These are phyloP conservation scores for Debaryomyces maramus DNA, from an alignment of 805 yeast species.

Conservation along the genomic window DNA sequence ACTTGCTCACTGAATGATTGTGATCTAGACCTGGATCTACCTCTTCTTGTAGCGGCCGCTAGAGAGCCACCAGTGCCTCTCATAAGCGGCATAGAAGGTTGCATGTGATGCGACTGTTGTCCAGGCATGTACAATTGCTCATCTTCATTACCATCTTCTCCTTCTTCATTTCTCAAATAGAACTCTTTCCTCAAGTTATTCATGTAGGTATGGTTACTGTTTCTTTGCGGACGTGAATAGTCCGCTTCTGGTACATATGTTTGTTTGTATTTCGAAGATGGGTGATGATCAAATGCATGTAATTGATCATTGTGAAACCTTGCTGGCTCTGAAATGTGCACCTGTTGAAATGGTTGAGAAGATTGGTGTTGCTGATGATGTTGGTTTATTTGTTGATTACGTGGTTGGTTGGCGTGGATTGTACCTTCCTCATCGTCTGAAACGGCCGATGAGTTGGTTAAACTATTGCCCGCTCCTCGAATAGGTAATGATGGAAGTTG, in stretches of 20 bases:
- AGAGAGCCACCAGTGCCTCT: slow-evolving; percentile 16
- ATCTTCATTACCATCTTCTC: slow-evolving; percentile 12
- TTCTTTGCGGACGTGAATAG: background rate
- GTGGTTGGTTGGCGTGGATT: background rate
- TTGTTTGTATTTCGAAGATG: no score
- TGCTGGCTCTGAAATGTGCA: no score
- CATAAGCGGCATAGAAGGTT: slow-evolving; percentile 12
- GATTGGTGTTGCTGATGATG: background rate
- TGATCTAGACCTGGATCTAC: slow-evolving; percentile 16
- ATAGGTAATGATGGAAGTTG: slow-evolving; percentile 36
- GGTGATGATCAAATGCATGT: no score
- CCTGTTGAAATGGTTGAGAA: background rate
- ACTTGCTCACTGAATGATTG: slow-evolving; percentile 25
- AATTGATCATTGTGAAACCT: no score
- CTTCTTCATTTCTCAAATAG: slow-evolving; percentile 17
- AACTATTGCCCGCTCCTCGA: slow-evolving; percentile 8
- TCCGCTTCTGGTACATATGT: background rate
- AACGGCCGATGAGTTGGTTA: slow-evolving; percentile 12
- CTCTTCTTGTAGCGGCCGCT: slow-evolving; percentile 19
- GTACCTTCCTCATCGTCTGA: slow-evolving; percentile 18
- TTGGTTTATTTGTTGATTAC: no score
- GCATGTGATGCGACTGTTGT: background rate
- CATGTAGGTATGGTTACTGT: slow-evolving; percentile 8
- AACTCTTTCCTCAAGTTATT: slow-evolving; percentile 19
- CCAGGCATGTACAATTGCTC: slow-evolving; percentile 5